Base-by-base conservation (phyloP, 768 basidiomycete species). In the Tulasnella sp. region DNA sequence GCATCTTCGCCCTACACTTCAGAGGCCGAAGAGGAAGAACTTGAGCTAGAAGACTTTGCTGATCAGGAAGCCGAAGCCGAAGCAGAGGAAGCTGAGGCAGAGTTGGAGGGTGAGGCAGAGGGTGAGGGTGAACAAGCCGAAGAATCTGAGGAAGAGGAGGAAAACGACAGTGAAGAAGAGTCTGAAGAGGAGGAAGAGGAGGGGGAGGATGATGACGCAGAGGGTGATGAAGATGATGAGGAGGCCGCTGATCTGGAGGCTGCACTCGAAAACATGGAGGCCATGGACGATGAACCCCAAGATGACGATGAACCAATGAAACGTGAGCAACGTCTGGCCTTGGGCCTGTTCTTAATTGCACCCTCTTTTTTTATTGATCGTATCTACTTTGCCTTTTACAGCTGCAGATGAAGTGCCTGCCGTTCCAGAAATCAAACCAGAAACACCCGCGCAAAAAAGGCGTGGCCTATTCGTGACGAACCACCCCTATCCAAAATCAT, bases 401-500 rank as follows among this genome's bases (percentile, higher is more conserved):
- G 72, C 72, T 34, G 72, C 24, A 22, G 44, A 34, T 11, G 79
- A 80, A 16, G 69, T 80, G 48, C 79, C 72, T 44, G n/a, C 74
- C 41, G 16, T 74, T 0, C 72, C 79, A 37, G 79, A 44, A 34
- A 72, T 50, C 28, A 73, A 75, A n/a, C 72, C 42, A 75, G 79
- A 46, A 48, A 80, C 85, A 7, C 85, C 86, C 1, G 81, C 85
- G 40, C 81, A 84, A n/a, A 80, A 84, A 58, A 84, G 86, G 5
- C 85, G 85, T 24, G 75, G 78, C 7, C 83, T 86, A 42, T 85
- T 86, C 81, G 83, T 82, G 69, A 78, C 81, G n/a, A 41, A 72
- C 20, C 37, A 72, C 40, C 78, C 78, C 2, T 79, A 80, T 14
- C 84, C 85, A n/a, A 89, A 91, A 42, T 89, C 94, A 0, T 95